Evolutionary conservation across 2,329 filamentous ascomycete species (phyloP), one percentile per base, ranked within the genome.

Genomic region (Aureobasidium sp.): DNA sequence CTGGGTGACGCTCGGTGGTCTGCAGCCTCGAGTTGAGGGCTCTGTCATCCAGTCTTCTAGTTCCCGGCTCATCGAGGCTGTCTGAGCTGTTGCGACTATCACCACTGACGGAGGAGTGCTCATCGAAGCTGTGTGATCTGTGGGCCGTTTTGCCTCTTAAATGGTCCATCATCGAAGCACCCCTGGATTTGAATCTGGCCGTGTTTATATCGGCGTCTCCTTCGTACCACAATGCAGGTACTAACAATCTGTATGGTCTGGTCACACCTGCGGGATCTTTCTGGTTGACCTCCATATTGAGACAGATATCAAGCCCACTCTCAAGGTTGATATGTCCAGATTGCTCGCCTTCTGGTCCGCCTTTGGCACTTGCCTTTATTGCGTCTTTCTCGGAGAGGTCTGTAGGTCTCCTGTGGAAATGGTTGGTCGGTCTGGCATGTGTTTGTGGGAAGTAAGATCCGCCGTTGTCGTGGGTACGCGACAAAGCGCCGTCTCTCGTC

Each of bases 261-360:
- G 94, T 99, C 66, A 90, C 91, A 15, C 94, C 95, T 0, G 89
- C 83, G 0, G 94, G 93, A 68, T 99, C 91, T 65, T 85, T 86
- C 48, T 89, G 84, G 68, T 88, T 91, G 64, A 97, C 85, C 76
- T 99, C 94, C 65, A 96, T 86, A 68, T 97, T 96, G 47, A 99
- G 76, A 56, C 86, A 89, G 39, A 99, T 87, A 67, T 97, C 91
- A 11, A 99, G 78, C 0, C 91, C 91, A 34, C 88, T 88, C 71
- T 94, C 85, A 0, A 97, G 80, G 70, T 96, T 86, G 63, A 97
- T 78, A 61, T 78, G 77, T 53, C 75, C 83, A 11, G 83, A 80
- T 47, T 79, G 79, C 20, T 78, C 78, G 44, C 81, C 78, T 73
- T 73, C 80, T 71, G 87, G 81, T 70, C 87, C 89, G 37, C 68